A percentile compares a stretch with the other conserved stretches of the same genome.
phyloP scores from a whole-genome alignment of 2,329 filamentous ascomycete genomes.

The Verticillium dahliae region DNA sequence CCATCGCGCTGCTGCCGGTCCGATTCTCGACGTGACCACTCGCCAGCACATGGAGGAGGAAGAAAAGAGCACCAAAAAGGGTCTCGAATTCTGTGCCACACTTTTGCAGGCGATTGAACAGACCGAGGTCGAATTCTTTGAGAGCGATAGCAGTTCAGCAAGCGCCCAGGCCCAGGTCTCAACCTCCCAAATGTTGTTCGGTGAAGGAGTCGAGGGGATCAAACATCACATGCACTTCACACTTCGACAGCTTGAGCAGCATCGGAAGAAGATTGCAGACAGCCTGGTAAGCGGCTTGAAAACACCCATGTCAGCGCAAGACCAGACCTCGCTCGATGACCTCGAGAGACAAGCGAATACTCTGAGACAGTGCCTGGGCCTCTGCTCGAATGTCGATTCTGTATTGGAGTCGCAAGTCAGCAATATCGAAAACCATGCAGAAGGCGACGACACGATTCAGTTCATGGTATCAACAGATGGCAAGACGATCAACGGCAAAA shows the following conservation, averaged over 20 bases:
- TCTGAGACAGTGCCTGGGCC: neutral
- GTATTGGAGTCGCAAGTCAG: constrained; percentile 7
- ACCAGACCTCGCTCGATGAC: neutral
- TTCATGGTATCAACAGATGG: constrained; percentile 12
- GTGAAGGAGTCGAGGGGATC: neutral
- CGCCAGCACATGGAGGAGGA: neutral
- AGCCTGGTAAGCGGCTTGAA: neutral
- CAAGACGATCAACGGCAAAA: constrained; percentile 13
- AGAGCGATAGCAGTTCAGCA: neutral
- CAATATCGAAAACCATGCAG: constrained; percentile 10
- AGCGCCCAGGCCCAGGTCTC: neutral
- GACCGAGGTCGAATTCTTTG: neutral
- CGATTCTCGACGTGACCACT: neutral
- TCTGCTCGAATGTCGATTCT: neutral
- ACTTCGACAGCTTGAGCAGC: neutral
- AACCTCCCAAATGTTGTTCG: neutral
- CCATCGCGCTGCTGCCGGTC: neutral
- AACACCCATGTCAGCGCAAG: neutral
- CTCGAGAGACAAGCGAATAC: neutral
- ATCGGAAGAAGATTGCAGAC: neutral
- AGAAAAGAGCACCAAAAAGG: neutral
- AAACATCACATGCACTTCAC: neutral
- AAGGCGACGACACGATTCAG: constrained; percentile 12
- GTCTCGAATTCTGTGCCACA: neutral
- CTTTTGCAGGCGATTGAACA: neutral